Evolutionary conservation across 192 early-diverging fungal genomes (phyloP).

Genomic region (Dissophora globulifera): DNA sequence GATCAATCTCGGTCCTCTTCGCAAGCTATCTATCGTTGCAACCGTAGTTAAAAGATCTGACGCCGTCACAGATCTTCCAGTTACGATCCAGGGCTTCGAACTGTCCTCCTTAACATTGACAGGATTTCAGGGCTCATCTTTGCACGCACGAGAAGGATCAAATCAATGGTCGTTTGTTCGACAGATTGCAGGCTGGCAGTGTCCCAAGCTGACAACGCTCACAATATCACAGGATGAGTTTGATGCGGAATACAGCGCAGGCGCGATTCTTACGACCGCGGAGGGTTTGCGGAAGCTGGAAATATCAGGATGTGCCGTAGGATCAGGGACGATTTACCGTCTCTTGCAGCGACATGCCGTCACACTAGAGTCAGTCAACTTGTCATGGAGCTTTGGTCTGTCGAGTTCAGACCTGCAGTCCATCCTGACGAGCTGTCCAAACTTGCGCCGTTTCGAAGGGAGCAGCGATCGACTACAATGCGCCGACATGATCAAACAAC

Average conservation of each 20-base stretch:
- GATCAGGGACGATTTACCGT: neutral
- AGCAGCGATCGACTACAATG: neutral
- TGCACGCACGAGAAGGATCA: neutral
- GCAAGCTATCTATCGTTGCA: neutral
- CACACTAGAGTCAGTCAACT: neutral
- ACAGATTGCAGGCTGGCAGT: neutral
- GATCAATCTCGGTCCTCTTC: neutral
- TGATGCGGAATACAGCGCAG: neutral
- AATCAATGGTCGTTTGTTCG: neutral
- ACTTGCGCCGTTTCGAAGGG: neutral
- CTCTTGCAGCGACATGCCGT: neutral
- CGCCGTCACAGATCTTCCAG: too few relatives aligned
- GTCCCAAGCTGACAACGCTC: neutral
- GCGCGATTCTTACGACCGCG: neutral
- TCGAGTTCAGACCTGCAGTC: neutral
- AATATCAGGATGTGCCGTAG: neutral
- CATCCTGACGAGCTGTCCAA: conserved; percentile 8
- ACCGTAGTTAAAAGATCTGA: neutral
- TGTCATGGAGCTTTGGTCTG: neutral
- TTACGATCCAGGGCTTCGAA: neutral
- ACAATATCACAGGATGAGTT: neutral
- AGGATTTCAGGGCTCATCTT: neutral
- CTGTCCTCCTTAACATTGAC: neutral
- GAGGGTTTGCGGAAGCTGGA: neutral
- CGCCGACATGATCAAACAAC: neutral